These are phyloP conservation scores for Annona cherimola DNA, from an alignment of 164 flowering plant species.

Conservation along the genomic window DNA sequence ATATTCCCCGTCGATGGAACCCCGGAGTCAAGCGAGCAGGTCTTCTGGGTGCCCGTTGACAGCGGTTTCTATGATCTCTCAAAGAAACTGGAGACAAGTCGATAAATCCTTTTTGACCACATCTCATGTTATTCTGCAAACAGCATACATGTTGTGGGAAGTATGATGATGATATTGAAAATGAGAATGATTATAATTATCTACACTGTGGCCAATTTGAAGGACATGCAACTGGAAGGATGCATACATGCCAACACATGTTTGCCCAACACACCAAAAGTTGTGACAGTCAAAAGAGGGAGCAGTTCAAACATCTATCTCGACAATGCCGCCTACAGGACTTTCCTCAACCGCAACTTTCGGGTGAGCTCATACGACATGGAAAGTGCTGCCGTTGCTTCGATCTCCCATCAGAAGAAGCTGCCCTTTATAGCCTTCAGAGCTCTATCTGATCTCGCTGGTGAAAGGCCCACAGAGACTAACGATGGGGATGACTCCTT, in stretches of 20 bases:
- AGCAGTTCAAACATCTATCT: conserved; percentile 23
- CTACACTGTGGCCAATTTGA: not conserved
- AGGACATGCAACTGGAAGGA: conserved; percentile 34
- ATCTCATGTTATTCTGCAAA: not conserved
- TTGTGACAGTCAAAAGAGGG: conserved; percentile 23
- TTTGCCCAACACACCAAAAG: conserved; percentile 20
- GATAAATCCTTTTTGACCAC: not conserved
- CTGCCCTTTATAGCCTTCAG: conserved; percentile 28
- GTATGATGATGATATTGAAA: too few species aligned
- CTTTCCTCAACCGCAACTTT: conserved; percentile 22
- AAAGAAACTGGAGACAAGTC: not conserved
- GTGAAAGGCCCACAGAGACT: conserved; percentile 27
- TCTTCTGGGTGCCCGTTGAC: not conserved
- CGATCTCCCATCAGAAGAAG: conserved; percentile 22
- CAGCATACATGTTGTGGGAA: not conserved
- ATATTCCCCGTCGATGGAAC: not conserved
- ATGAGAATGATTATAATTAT: too few species aligned
- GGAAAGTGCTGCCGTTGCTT: conserved; percentile 36
- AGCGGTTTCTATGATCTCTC: not conserved
- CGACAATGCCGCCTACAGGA: conserved; percentile 26
- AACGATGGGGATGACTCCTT: conserved; percentile 23
- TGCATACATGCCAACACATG: conserved; percentile 41
- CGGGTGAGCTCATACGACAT: conserved; percentile 25
- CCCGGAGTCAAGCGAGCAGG: not conserved
- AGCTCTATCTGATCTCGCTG: conserved; percentile 30